phyloP scores from a whole-genome alignment of 345 rosid species.

The Angophora floribunda region DNA sequence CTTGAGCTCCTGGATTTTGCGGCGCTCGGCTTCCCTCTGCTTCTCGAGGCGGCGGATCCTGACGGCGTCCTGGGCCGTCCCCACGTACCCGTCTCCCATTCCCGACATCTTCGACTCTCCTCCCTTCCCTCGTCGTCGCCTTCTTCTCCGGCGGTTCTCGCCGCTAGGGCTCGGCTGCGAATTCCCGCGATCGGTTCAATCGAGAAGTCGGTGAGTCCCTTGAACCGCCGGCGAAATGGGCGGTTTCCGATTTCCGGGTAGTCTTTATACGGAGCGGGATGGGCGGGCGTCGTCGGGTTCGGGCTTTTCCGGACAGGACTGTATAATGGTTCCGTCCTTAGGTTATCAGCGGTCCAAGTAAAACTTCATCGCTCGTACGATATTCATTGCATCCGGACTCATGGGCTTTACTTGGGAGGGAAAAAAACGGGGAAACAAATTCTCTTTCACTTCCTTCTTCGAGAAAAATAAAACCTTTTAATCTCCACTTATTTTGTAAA shows the following conservation, averaged over 20 bases:
- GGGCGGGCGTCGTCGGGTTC: background rate
- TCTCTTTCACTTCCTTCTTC: no score
- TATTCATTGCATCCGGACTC: no score
- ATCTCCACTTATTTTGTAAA: no score
- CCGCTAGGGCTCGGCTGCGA: background rate
- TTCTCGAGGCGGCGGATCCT: slow-evolving; percentile 97
- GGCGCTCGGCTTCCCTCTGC: slow-evolving; percentile 97
- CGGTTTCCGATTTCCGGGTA: background rate
- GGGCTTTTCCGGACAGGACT: background rate
- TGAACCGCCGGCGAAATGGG: background rate
- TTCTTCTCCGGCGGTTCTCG: background rate
- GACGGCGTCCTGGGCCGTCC: slow-evolving; percentile 97
- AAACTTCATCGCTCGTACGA: background rate
- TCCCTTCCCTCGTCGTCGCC: background rate
- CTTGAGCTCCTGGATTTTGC: slow-evolving; percentile 91
- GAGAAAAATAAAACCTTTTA: no score
- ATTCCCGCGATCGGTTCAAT: background rate
- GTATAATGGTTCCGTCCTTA: background rate
- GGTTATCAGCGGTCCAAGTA: background rate
- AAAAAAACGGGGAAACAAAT: no score
- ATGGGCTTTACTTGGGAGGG: no score
- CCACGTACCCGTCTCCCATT: slow-evolving; percentile 99
- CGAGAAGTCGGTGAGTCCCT: background rate
- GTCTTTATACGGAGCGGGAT: background rate
- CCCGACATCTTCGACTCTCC: slow-evolving; percentile 62